Percentiles rank a stretch among this genome's conserved stretches.
phyloP scores from a whole-genome alignment of 805 yeast species.

The Komagataella ulmi region DNA sequence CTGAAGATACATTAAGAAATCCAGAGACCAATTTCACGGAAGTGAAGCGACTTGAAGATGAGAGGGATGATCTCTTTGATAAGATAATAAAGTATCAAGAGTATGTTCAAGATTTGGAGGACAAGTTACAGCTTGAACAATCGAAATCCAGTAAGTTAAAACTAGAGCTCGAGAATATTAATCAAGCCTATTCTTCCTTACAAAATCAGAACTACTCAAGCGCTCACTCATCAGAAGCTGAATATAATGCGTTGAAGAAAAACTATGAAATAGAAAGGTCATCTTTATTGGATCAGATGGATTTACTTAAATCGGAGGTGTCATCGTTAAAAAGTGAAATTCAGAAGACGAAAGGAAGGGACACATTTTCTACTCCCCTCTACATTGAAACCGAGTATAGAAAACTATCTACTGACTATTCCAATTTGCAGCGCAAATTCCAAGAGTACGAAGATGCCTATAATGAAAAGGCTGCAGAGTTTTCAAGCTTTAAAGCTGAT shows the following conservation, averaged over 20 bases:
- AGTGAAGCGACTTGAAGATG: neutral
- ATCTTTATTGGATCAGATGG: neutral
- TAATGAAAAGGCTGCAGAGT: neutral
- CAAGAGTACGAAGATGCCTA: neutral
- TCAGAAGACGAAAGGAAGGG: neutral
- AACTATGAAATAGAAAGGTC: neutral
- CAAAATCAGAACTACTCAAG: neutral
- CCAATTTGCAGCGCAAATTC: neutral
- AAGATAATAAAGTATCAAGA: neutral
- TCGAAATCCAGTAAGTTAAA: neutral
- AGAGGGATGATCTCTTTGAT: neutral
- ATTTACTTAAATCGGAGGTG: neutral
- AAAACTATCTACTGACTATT: neutral
- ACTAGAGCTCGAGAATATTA: neutral
- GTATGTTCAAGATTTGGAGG: neutral
- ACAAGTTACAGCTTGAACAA: neutral
- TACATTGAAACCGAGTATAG: neutral
- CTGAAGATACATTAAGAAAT: neutral
- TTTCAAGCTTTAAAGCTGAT: neutral
- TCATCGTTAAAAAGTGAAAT: neutral
- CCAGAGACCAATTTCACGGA: neutral
- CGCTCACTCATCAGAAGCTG: neutral
- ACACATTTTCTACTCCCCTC: neutral
- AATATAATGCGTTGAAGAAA: neutral
- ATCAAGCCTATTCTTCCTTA: neutral